Percentiles rank a stretch among this genome's conserved stretches.
Conservation (phyloP, 495 filamentous ascomycete species). For the Mytilinidion resinicola region DNA sequence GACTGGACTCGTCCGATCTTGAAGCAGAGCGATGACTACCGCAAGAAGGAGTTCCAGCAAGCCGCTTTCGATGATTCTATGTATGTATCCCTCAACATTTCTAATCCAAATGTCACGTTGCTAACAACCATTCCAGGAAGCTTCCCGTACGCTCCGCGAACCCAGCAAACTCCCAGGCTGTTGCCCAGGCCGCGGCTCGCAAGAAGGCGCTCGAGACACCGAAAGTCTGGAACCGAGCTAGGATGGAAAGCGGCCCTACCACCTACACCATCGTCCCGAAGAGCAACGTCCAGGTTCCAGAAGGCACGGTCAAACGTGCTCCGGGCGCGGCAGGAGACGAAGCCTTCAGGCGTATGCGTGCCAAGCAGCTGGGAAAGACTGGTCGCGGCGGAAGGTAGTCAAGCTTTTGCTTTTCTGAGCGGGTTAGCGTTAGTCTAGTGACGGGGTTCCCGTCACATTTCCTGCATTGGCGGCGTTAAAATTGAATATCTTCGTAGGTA, state of each 20-base stretch:
- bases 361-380: constrained; percentile 44
- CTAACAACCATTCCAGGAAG: constrained; percentile 15
- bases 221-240: constrained; percentile 60
- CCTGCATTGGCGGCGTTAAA: no score
- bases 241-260: constrained; percentile 59
- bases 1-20: constrained; percentile 98
- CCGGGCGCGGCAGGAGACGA: constrained; percentile 70
- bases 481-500: no score
- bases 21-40: constrained; percentile 86
- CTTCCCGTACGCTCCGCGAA: constrained; percentile 24
- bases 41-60: constrained; percentile 59
- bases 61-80: constrained; percentile 49
- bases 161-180: constrained; percentile 21
- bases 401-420: no score
- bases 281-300: constrained; percentile 45
- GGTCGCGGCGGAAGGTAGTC: constrained; percentile 41
- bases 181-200: constrained; percentile 54
- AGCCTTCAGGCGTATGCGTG: constrained; percentile 75
- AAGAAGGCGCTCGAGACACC: constrained; percentile 65
- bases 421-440: no score
- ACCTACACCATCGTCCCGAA: constrained; percentile 78
- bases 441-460: no score
- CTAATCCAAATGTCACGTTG: constrained; percentile 10
- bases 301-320: constrained; percentile 52
- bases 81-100: constrained; percentile 29